Conservation (phyloP, 768 basidiomycete species). For the Lactarius akahatsu region DNA sequence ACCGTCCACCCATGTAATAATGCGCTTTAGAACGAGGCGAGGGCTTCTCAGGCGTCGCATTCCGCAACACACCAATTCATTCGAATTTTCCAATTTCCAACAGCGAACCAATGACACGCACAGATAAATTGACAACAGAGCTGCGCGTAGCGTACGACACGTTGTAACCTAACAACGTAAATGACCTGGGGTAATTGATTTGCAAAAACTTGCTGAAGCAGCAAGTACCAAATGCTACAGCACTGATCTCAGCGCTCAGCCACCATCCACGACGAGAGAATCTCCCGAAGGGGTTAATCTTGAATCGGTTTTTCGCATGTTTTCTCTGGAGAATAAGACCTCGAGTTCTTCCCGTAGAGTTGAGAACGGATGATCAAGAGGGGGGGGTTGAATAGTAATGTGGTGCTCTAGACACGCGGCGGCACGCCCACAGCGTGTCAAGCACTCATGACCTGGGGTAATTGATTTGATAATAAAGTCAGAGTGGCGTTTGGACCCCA, state of each 20-base stretch:
- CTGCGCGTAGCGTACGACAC: constrained; percentile 20
- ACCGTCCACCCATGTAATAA: too few relatives aligned
- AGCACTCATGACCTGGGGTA: not conserved
- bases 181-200: constrained; percentile 30
- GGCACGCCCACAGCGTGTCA: not conserved
- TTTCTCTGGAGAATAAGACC: not conserved
- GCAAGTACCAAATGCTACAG: constrained; percentile 5
- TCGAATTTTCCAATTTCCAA: not conserved
- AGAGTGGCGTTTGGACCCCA: not conserved
- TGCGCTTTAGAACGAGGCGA: too few relatives aligned
- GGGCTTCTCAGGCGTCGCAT: too few relatives aligned
- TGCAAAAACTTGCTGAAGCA: constrained; percentile 2
- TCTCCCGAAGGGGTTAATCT: not conserved
- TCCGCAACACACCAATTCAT: too few relatives aligned
- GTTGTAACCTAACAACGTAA: constrained; percentile 17
- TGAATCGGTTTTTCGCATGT: constrained; percentile 1
- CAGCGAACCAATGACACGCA: not conserved
- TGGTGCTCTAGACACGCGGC: not conserved
- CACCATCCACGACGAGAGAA: not conserved
- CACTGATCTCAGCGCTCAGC: not conserved
- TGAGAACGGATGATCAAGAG: not conserved
- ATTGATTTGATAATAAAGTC: not conserved
- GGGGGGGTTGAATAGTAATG: not conserved
- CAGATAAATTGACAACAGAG: constrained; percentile 22
- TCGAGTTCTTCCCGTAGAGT: not conserved